phyloP scores from a whole-genome alignment of 805 yeast genomes.

The Candida pseudoglaebosa region DNA sequence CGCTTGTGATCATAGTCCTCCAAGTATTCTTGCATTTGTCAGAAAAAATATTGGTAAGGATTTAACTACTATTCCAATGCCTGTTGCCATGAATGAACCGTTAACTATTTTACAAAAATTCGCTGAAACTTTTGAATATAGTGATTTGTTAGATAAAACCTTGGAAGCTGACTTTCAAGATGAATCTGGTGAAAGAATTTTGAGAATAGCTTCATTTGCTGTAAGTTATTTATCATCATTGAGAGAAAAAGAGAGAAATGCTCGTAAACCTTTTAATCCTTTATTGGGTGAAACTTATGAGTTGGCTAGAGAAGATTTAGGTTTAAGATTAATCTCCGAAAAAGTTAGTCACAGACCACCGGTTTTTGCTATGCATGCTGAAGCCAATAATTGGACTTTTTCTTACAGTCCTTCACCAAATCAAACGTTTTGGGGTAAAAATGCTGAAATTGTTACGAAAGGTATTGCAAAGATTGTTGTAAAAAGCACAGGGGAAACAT shows the following conservation, averaged over 20 bases:
- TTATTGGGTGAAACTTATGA: constrained; percentile 91
- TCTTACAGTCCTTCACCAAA: constrained; percentile 64
- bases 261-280: constrained; percentile 93
- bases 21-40: constrained; percentile 72
- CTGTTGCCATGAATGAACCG: constrained; percentile 93
- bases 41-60: constrained; percentile 94
- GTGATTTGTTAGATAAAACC: constrained; percentile 62
- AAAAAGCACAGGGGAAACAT: constrained; percentile 62
- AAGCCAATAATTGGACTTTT: constrained; percentile 67
- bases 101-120: constrained; percentile 73
- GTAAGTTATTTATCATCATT: constrained; percentile 66
- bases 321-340: constrained; percentile 72
- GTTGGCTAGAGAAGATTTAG: constrained; percentile 77
- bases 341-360: constrained; percentile 88
- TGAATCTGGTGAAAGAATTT: constrained; percentile 53
- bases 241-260: constrained; percentile 69
- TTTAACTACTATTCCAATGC: constrained; percentile 81
- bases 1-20: constrained; percentile 65
- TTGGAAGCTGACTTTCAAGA: constrained; percentile 38
- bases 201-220: constrained; percentile 79
- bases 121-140: constrained; percentile 77
- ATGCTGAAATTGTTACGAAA: constrained; percentile 73
- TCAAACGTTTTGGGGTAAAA: constrained; percentile 94
- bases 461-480: constrained; percentile 63
- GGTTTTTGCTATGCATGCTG: constrained; percentile 77